Percentiles rank a stretch among this genome's conserved stretches.
These are phyloP conservation scores for Purpureocillium lavendulum DNA, from an alignment of 2,329 filamentous ascomycete species.

Conservation along the genomic window DNA sequence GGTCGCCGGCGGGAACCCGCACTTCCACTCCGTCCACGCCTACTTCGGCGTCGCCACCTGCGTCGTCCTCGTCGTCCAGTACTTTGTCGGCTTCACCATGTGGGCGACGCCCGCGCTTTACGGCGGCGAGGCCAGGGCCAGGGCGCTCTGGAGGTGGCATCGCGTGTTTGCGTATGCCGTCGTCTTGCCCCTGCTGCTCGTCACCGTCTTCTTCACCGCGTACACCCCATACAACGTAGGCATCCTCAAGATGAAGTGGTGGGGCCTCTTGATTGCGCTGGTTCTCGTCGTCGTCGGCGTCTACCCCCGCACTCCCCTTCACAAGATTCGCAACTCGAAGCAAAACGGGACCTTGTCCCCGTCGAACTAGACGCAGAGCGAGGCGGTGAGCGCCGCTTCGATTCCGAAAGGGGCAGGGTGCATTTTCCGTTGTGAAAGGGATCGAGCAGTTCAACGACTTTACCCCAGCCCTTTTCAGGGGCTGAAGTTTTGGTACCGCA, in stretches of 20 bases:
- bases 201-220: slow-evolving; percentile 66
- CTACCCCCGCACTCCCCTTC: no score
- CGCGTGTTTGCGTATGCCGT: slow-evolving; percentile 63
- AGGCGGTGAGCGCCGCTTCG: no score
- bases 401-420: no score
- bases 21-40: slow-evolving; percentile 76
- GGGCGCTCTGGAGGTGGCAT: slow-evolving; percentile 85
- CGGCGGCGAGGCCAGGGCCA: slow-evolving; percentile 71
- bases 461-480: no score
- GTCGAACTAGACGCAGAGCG: no score
- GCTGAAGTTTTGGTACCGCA: no score
- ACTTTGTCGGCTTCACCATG: slow-evolving; percentile 72
- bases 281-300: slow-evolving; percentile 46
- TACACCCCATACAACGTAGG: slow-evolving; percentile 66
- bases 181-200: slow-evolving; percentile 60
- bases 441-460: no score
- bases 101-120: slow-evolving; percentile 69
- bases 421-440: no score
- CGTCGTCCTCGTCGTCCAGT: slow-evolving; percentile 62
- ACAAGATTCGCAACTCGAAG: no score
- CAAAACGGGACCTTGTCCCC: no score
- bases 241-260: slow-evolving; percentile 64
- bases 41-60: slow-evolving; percentile 75
- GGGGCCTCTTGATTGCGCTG: slow-evolving; percentile 61
- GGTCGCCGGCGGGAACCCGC: slow-evolving; percentile 51